Conservation (phyloP, 805 yeast genomes). For the Yamadazyma sp. region DNA sequence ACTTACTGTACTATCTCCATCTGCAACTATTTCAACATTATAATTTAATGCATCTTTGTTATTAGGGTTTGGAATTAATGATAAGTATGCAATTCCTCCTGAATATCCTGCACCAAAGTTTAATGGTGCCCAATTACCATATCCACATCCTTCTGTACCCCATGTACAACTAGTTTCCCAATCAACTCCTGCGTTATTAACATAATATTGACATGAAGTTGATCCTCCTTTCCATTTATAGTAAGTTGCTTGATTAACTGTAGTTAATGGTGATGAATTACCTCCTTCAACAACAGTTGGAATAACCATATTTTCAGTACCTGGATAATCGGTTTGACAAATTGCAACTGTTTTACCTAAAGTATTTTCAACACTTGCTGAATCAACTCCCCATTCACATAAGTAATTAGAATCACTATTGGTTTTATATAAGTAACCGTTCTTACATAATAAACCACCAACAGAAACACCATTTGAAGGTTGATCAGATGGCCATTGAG, state of each 20-base stretch:
- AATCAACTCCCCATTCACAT: slow-evolving; percentile 62
- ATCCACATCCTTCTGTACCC: slow-evolving; percentile 57
- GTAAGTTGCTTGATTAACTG: slow-evolving; percentile 58
- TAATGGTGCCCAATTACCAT: slow-evolving; percentile 81
- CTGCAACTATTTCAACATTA: slow-evolving; percentile 40
- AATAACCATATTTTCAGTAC: slow-evolving; percentile 75
- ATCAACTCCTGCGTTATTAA: slow-evolving; percentile 70
- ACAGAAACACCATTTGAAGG: slow-evolving; percentile 68
- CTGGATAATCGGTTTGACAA: slow-evolving; percentile 80
- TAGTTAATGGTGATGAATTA: slow-evolving; percentile 48
- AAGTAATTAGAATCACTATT: slow-evolving; percentile 49
- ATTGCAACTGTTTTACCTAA: slow-evolving; percentile 54
- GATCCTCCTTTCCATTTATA: slow-evolving; percentile 59
- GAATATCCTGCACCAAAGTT: slow-evolving; percentile 74
- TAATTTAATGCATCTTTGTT: slow-evolving; percentile 45
- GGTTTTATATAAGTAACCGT: slow-evolving; percentile 61
- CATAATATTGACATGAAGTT: slow-evolving; percentile 74
- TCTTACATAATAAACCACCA: slow-evolving; percentile 66
- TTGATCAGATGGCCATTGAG: slow-evolving; percentile 72
- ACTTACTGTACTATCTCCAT: slow-evolving; percentile 48
- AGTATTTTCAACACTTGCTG: slow-evolving; percentile 53
- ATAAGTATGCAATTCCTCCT: slow-evolving; percentile 59
- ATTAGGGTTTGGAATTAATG: slow-evolving; percentile 78
- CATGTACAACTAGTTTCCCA: slow-evolving; percentile 69
- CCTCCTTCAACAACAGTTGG: slow-evolving; percentile 65